These are phyloP conservation scores for Cutaneotrichosporon daszewskae DNA, from an alignment of 1,284 basidiomycete genomes.

Conservation along the genomic window DNA sequence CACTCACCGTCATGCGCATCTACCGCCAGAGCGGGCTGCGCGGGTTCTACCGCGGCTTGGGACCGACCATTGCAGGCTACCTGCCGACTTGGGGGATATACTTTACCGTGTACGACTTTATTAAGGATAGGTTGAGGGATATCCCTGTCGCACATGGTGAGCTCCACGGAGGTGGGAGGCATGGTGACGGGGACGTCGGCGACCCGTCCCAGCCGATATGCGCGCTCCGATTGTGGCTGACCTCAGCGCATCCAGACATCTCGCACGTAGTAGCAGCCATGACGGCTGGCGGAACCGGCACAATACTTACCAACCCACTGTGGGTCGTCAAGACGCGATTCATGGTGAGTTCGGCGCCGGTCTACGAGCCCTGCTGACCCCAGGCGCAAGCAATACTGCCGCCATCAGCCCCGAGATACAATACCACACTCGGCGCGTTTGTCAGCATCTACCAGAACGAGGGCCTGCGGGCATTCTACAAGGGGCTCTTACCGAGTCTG, in stretches of 20 bases:
- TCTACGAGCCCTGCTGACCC: background rate
- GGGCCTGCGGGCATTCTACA: slow-evolving; percentile 80
- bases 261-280: slow-evolving; percentile 83
- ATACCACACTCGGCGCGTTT: slow-evolving; percentile 81
- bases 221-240: slow-evolving; percentile 7
- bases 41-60: slow-evolving; percentile 86
- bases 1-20: slow-evolving; percentile 69
- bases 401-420: slow-evolving; percentile 66
- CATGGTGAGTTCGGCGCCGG: slow-evolving; percentile 61
- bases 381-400: slow-evolving; percentile 55
- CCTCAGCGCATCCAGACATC: slow-evolving; percentile 23
- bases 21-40: slow-evolving; percentile 68
- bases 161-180: too few species aligned
- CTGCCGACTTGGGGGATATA: slow-evolving; percentile 97
- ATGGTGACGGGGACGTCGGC: too few species aligned
- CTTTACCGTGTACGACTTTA: slow-evolving; percentile 92
- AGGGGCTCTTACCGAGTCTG: slow-evolving; percentile 79
- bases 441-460: slow-evolving; percentile 78
- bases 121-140: slow-evolving; percentile 71
- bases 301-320: slow-evolving; percentile 82
- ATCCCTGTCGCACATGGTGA: slow-evolving; percentile 3
- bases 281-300: slow-evolving; percentile 83
- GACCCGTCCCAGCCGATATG: too few species aligned
- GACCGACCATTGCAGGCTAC: slow-evolving; percentile 91
- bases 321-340: slow-evolving; percentile 98